Evolutionary conservation across 768 basidiomycete genomes (phyloP), one percentile per base, ranked within the genome.

Genomic region (Stropharia rugosoannulata): DNA sequence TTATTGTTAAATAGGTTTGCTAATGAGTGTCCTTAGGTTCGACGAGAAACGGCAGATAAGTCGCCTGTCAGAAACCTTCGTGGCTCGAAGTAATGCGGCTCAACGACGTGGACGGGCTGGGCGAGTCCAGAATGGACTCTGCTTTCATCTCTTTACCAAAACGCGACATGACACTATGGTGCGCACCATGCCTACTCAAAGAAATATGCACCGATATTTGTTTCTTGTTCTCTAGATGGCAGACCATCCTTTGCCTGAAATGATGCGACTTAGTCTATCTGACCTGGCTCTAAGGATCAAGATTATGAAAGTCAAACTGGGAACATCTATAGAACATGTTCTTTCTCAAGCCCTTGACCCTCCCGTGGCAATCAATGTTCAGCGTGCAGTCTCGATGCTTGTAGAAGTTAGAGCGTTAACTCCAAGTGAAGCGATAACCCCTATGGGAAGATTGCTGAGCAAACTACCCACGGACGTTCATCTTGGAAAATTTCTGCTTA

Each of bases 41-140:
- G 95, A 99, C 66, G 96, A 99, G 75, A 98, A 98, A 71, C 84
- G 97, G 12, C 96, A 98, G 65, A 85, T 97, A 57, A 96, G 93
- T 54, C 84, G 94, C 19, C 73, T 99, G 25, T 82, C 95, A 6
- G 95, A 98, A 70, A 93, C 92, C 0, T 98, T 89, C 64, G 83
- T 99, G 45, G 90, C 95, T 5, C 86, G 81, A 70, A 95, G 92
- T 66, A 97, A 97, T 67, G 95, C 95, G 39, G 80, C 89, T 15
- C 95, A 96, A 63, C 75, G 93, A 54, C 83, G 93, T 49, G 95
- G 95, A 39, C 84, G 95, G 57, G 93, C 95, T 18, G 95, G 96
- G 29, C 90, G 96, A 66, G 94, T 97, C 4, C 92, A 85, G 63
- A 74, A 80, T 49, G 96, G 96, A 3, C 69, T 98, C 36, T 95